These are phyloP conservation scores for Quillaja saponaria DNA, from an alignment of 306 rosid species.

Conservation along the genomic window DNA sequence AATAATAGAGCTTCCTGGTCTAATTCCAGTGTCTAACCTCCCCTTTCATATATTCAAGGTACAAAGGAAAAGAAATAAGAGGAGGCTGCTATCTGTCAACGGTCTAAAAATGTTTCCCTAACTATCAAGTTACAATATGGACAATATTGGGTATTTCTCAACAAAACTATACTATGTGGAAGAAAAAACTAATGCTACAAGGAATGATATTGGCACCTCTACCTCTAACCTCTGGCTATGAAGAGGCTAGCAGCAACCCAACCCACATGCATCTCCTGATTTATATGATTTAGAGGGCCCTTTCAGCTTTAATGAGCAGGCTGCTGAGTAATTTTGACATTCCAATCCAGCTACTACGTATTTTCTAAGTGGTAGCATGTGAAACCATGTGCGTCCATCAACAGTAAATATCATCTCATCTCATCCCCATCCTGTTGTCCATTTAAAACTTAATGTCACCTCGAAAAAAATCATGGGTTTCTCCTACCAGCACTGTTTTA, in stretches of 20 bases:
- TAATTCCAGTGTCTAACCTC: slow-evolving; percentile 30
- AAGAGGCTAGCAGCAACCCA: slow-evolving; percentile 27
- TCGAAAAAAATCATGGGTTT: slow-evolving; percentile 14
- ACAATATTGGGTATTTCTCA: slow-evolving; percentile 33
- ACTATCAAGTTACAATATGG: slow-evolving; percentile 56
- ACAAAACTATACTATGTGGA: slow-evolving; percentile 6
- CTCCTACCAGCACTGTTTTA: slow-evolving; percentile 14
- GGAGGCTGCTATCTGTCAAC: slow-evolving; percentile 21
- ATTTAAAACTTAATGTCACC: slow-evolving; percentile 19
- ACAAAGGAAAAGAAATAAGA: slow-evolving; percentile 27
- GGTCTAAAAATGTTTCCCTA: slow-evolving; percentile 26
- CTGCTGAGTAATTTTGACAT: slow-evolving; percentile 5
- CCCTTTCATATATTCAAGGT: slow-evolving; percentile 25
- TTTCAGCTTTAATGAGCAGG: slow-evolving; percentile 32
- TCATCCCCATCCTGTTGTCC: slow-evolving; percentile 19
- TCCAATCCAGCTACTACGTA: no score
- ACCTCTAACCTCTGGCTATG: slow-evolving; percentile 12
- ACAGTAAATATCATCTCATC: no score
- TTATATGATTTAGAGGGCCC: not conserved
- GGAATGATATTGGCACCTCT: slow-evolving; percentile 38
- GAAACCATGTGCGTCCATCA: no score
- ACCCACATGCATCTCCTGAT: slow-evolving; percentile 24
- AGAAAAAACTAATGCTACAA: slow-evolving; percentile 29
- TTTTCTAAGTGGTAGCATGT: no score
- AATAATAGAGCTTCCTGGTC: not conserved